These are phyloP conservation scores for Fusarium sp. DNA, from an alignment of 2,329 filamentous ascomycete genomes.

Conservation along the genomic window DNA sequence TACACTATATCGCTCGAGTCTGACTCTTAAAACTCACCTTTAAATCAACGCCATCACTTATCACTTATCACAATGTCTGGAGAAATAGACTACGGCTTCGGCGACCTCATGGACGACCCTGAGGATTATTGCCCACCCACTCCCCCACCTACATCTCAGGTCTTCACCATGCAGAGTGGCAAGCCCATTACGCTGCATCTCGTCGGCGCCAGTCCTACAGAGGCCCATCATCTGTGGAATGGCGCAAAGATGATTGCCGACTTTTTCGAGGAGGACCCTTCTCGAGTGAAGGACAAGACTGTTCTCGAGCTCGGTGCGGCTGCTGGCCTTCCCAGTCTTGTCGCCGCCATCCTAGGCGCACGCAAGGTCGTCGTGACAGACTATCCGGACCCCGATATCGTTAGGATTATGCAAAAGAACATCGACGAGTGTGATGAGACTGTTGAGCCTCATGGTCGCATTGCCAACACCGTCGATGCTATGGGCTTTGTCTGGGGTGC, in stretches of 20 bases:
- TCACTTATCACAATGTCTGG: conserved; percentile 46
- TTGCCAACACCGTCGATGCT: conserved; percentile 60
- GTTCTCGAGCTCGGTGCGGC: conserved; percentile 91
- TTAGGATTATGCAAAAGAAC: conserved; percentile 83
- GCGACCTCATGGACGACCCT: conserved; percentile 81
- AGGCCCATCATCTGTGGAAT: conserved; percentile 94
- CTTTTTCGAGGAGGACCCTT: conserved; percentile 78
- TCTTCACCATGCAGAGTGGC: conserved; percentile 76
- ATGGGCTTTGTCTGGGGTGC: conserved; percentile 88
- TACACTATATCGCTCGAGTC: not conserved
- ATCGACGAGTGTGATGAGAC: conserved; percentile 66
- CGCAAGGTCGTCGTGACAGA: conserved; percentile 82
- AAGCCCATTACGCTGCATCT: conserved; percentile 76
- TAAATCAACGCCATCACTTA: not conserved
- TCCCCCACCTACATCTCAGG: conserved; percentile 77
- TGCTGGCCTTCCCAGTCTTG: conserved; percentile 83
- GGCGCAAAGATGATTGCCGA: conserved; percentile 81
- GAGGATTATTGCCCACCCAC: conserved; percentile 82
- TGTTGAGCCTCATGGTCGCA: conserved; percentile 45
- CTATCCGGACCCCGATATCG: conserved; percentile 86
- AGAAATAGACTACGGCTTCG: conserved; percentile 53
- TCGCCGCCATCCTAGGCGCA: conserved; percentile 79
- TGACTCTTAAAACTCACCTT: conserved; percentile 8
- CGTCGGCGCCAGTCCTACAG: conserved; percentile 88
- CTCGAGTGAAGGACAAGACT: conserved; percentile 72